Evolutionary conservation across 306 rosid species (phyloP), one percentile per base, ranked within the genome.

Genomic region (Alnus rubra): DNA sequence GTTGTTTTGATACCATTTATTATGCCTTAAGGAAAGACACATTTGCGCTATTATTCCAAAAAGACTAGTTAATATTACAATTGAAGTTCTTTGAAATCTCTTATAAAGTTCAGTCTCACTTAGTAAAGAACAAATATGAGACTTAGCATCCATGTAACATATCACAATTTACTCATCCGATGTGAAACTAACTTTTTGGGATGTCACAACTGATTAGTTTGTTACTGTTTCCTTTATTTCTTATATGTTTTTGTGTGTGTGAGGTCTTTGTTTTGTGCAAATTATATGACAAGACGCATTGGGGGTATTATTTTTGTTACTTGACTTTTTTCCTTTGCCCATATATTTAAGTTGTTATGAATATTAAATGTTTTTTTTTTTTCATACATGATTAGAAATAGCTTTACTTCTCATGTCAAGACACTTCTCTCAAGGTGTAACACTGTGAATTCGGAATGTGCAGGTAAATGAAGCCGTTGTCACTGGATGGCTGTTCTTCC

Each of bases 401-500:
- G 16, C 37, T 35, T 50, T 70, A 5, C 51, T 47, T 65, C 28
- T 74, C 15, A 6, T 44, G 8, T 53, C 47, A 42, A 35, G 16
- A 67, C 62, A 76, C 14, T 9, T 83, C 51, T 74, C 14, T 67
- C 72, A 67, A 33, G 69, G 16, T 39, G 10, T 67, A 42, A 37
- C 71, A 39, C 73, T 53, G 54, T 33, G 23, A 44, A 45, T 83
- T 81, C 79, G 68, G 74, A 71, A 69, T 76, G 75, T 82, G 58
- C 85, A 94, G 98, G 90, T 95, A 83, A 91, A 84, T 80, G 99
- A 95, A 93, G 99, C 98, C 7, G 99, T 95, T 80, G 98, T 95
- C 68, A 45, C 91, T 49, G 99, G 99, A 74, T 95, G 99, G 99
- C 82, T 95, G 92, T 95, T 95, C 88, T 95, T 95, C 79, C 97